Evolutionary conservation across 2,329 filamentous ascomycete genomes (phyloP).

Genomic region (Diplodia corticola): DNA sequence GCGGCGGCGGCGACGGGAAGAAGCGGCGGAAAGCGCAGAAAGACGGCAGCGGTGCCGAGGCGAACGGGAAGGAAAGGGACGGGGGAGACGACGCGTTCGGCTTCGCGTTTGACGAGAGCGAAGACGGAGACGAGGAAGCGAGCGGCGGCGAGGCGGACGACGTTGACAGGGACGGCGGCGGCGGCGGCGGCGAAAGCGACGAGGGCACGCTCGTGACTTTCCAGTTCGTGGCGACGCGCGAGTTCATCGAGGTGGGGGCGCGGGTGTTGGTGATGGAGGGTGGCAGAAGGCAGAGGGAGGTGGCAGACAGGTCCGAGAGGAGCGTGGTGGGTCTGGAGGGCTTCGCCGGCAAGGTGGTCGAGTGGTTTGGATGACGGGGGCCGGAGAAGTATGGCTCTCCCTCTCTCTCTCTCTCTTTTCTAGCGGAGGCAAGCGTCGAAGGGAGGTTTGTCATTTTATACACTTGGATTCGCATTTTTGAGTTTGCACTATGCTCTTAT

Average conservation of each 20-base stretch:
- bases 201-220: conserved; percentile 58
- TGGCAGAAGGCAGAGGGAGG: conserved; percentile 52
- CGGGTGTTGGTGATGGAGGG: conserved; percentile 72
- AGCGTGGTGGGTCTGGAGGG: conserved; percentile 65
- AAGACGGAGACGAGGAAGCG: conserved; percentile 43
- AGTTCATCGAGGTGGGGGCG: conserved; percentile 73
- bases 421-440: not conserved
- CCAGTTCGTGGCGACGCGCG: conserved; percentile 67
- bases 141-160: conserved; percentile 39
- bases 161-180: not conserved
- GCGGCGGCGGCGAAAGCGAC: conserved; percentile 35
- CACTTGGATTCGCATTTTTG: too few species aligned
- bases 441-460: not conserved
- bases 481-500: too few species aligned
- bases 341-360: conserved; percentile 66
- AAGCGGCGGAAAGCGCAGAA: not conserved
- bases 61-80: not conserved
- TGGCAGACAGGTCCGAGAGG: conserved; percentile 48
- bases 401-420: not conserved
- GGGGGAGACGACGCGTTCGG: conserved; percentile 58
- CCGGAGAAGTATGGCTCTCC: not conserved
- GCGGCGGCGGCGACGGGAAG: conserved; percentile 26
- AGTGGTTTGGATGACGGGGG: conserved; percentile 13
- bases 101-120: conserved; percentile 48
- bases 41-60: not conserved